phyloP scores from a whole-genome alignment of 768 basidiomycete genomes.

The Agrocybe praecox region DNA sequence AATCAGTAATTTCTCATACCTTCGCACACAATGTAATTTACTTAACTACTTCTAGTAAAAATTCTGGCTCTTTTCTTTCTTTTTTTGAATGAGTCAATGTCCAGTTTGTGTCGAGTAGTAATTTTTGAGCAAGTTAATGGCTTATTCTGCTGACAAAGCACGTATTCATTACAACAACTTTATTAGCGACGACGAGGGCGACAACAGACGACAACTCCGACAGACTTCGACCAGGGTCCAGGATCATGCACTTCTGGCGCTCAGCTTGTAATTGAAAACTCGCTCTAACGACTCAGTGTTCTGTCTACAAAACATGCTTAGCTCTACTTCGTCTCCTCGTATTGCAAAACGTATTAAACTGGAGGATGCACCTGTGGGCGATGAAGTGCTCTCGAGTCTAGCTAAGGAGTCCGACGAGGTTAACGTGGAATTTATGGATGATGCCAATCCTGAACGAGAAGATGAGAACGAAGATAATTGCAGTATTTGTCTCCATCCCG shows the following conservation, averaged over 20 bases:
- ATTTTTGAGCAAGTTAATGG: too few species aligned
- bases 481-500: constrained; percentile 81
- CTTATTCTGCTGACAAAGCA: too few species aligned
- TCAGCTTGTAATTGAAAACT: background rate
- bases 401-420: background rate
- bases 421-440: background rate
- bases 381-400: background rate
- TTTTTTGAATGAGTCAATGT: too few species aligned
- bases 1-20: background rate
- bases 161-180: too few species aligned
- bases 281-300: background rate
- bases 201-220: too few species aligned
- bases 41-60: too few species aligned
- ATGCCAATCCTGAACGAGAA: background rate
- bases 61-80: too few species aligned
- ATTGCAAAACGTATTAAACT: constrained; percentile 38
- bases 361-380: constrained; percentile 4
- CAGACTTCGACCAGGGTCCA: too few species aligned
- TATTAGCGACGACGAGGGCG: too few species aligned
- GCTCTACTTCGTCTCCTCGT: constrained; percentile 22
- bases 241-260: too few species aligned
- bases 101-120: too few species aligned
- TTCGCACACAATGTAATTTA: too few species aligned
- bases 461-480: constrained; percentile 44
- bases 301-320: constrained; percentile 3